These are phyloP conservation scores for Malassezia brasiliensis DNA, from an alignment of 1,284 basidiomycete genomes.

Conservation along the genomic window DNA sequence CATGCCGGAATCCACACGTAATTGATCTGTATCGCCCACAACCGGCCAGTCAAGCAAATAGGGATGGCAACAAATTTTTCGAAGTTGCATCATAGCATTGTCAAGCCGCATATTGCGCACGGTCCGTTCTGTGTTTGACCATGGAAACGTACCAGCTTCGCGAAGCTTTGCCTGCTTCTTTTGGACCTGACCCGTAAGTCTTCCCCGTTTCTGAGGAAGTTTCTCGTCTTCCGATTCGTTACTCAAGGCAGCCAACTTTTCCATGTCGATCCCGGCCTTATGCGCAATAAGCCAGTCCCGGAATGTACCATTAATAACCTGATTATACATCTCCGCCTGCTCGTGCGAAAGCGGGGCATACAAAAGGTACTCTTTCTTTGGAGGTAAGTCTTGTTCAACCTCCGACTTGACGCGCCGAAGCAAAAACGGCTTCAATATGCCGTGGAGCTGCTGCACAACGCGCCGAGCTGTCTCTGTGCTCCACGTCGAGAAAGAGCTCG, in stretches of 20 bases:
- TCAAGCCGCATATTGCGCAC: constrained; percentile 65
- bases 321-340: constrained; percentile 76
- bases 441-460: constrained; percentile 41
- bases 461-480: constrained; percentile 56
- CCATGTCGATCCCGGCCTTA: constrained; percentile 26
- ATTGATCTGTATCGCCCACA: constrained; percentile 56
- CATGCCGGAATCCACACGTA: constrained; percentile 56
- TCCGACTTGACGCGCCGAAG: constrained; percentile 40
- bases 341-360: constrained; percentile 75
- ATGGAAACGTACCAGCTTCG: neutral
- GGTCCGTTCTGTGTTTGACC: neutral
- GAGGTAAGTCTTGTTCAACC: constrained; percentile 39
- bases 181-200: neutral
- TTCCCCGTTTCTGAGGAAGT: neutral
- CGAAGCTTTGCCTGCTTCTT: neutral
- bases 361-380: constrained; percentile 57
- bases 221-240: constrained; percentile 6
- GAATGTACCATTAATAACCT: constrained; percentile 41
- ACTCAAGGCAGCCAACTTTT: neutral
- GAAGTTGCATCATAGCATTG: constrained; percentile 78
- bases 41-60: constrained; percentile 82
- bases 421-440: constrained; percentile 44
- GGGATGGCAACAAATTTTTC: constrained; percentile 76
- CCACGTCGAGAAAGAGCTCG: constrained; percentile 41
- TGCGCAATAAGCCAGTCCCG: constrained; percentile 35